These are phyloP conservation scores for Jimgerdemannia flammicorona DNA, from an alignment of 192 early-diverging fungal species.

Conservation along the genomic window DNA sequence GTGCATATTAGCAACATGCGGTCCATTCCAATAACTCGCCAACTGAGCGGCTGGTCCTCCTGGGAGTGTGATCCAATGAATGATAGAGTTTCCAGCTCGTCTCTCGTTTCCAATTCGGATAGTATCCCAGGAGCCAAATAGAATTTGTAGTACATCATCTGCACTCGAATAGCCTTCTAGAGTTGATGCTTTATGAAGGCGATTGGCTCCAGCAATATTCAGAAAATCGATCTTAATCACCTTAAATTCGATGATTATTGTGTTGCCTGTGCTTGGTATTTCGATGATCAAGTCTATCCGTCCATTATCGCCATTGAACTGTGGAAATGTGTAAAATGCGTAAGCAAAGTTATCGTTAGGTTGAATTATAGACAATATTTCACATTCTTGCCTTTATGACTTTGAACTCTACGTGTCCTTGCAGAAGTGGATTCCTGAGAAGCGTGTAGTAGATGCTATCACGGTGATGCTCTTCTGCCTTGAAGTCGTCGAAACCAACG, in stretches of 20 bases:
- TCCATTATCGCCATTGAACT: background rate
- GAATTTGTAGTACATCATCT: background rate
- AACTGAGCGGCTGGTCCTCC: background rate
- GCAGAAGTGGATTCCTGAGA: background rate
- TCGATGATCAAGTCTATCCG: background rate
- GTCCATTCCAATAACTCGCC: background rate
- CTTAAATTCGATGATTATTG: background rate
- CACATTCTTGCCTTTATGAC: background rate
- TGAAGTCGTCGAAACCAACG: background rate
- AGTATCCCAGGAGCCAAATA: background rate
- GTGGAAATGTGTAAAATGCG: background rate
- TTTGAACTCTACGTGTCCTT: background rate
- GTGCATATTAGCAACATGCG: background rate
- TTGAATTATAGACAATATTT: background rate
- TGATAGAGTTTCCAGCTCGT: background rate
- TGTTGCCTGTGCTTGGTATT: background rate
- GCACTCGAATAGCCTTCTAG: background rate
- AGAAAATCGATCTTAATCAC: background rate
- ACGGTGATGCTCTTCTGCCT: background rate
- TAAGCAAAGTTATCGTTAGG: background rate
- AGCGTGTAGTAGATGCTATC: background rate
- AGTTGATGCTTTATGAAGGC: background rate
- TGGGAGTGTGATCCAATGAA: background rate
- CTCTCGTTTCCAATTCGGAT: background rate
- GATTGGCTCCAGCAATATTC: background rate